Conservation (phyloP, 106 monocot species). For the Phalaenopsis equestris region DNA sequence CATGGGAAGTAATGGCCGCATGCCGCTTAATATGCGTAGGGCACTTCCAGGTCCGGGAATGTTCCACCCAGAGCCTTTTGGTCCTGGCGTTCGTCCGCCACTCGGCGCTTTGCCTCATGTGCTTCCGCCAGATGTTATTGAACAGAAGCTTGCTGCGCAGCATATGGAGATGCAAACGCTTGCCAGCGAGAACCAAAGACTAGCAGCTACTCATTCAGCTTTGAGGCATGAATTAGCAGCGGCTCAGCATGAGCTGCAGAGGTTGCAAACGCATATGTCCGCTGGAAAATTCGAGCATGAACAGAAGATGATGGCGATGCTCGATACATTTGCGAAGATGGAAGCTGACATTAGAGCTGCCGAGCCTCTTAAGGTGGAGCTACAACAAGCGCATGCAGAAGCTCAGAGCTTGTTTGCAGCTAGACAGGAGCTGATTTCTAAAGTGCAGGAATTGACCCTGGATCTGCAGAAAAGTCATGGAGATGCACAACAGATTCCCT, state of each 20-base stretch:
- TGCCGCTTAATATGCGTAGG: constrained; percentile 33
- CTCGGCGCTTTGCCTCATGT: constrained; percentile 58
- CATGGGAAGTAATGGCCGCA: constrained; percentile 72
- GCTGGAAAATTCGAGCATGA: constrained; percentile 46
- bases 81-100: constrained; percentile 33
- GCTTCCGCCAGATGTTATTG: constrained; percentile 59
- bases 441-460: constrained; percentile 51
- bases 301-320: constrained; percentile 41
- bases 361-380: constrained; percentile 42
- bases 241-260: constrained; percentile 63
- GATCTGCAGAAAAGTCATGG: constrained; percentile 46
- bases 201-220: constrained; percentile 51
- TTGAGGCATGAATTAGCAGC: constrained; percentile 63
- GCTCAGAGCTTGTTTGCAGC: constrained; percentile 35
- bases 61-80: constrained; percentile 50
- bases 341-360: constrained; percentile 51
- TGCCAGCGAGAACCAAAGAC: constrained; percentile 55
- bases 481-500: constrained; percentile 51
- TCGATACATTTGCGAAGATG: constrained; percentile 65
- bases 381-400: constrained; percentile 55
- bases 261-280: constrained; percentile 45
- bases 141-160: constrained; percentile 64
- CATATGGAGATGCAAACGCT: constrained; percentile 62
- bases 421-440: constrained; percentile 49
- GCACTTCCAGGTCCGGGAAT: constrained; percentile 42